These are phyloP conservation scores for Cicer chorassanicum DNA, from an alignment of 306 rosid species.

Conservation along the genomic window DNA sequence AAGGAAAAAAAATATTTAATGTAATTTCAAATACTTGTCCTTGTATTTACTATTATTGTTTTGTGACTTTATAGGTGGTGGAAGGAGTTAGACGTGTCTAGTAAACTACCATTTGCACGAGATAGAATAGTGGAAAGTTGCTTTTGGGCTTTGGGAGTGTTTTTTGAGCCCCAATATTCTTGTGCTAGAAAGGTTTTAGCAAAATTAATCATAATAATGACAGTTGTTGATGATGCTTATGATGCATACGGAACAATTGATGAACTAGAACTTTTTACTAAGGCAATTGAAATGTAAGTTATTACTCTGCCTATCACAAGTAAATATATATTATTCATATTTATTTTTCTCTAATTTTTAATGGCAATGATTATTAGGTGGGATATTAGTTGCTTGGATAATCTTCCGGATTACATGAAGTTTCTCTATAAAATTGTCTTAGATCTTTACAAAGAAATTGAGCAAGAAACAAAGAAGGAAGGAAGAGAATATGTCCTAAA, in stretches of 20 bases:
- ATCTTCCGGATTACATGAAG: neutral
- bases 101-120: slow-evolving; percentile 4
- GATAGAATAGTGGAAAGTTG: slow-evolving; percentile 39
- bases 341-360: too few species aligned
- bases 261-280: slow-evolving; percentile 1
- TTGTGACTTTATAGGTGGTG: neutral
- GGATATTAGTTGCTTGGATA: neutral
- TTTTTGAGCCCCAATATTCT: slow-evolving; percentile 34
- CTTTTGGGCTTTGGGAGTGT: slow-evolving; percentile 11
- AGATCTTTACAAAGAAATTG: neutral
- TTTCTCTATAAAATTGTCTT: neutral
- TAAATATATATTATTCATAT: too few species aligned
- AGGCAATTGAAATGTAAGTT: slow-evolving; percentile 4
- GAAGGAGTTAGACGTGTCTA: neutral
- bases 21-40: too few species aligned
- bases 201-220: neutral
- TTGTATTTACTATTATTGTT: neutral
- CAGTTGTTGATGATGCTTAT: slow-evolving; percentile 5
- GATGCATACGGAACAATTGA: neutral
- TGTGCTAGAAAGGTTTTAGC: slow-evolving; percentile 33
- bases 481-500: slow-evolving; percentile 31
- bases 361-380: too few species aligned
- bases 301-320: too few species aligned
- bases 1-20: neutral
- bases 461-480: slow-evolving; percentile 19